These are phyloP conservation scores for Aspergillus sp. DNA, from an alignment of 2,329 filamentous ascomycete genomes.

Conservation along the genomic window DNA sequence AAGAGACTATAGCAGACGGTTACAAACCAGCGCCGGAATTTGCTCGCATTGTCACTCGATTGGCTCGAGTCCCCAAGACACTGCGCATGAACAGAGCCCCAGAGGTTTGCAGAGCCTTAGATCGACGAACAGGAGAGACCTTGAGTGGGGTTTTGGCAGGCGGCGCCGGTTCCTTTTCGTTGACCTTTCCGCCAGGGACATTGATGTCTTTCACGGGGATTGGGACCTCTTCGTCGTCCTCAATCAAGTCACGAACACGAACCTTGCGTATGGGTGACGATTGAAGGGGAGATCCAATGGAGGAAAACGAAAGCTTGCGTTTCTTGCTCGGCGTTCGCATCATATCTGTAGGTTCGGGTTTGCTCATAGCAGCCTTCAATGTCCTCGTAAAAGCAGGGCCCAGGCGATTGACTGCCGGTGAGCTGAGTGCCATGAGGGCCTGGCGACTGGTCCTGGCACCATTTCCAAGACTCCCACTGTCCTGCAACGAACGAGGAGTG, in stretches of 20 bases:
- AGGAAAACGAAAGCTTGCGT: constrained; percentile 47
- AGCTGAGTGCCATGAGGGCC: constrained; percentile 45
- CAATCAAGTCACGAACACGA: constrained; percentile 31
- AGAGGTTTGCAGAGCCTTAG: constrained; percentile 36
- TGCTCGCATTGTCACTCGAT: constrained; percentile 34
- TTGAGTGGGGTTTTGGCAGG: constrained; percentile 24
- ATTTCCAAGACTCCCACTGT: constrained; percentile 33
- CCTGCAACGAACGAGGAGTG: constrained; percentile 47
- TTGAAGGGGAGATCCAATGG: constrained; percentile 48
- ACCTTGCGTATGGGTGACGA: constrained; percentile 50
- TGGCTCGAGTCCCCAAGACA: constrained; percentile 30
- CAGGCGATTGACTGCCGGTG: constrained; percentile 43
- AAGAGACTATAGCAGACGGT: neutral
- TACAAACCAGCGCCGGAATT: constrained; percentile 40
- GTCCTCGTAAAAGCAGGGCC: constrained; percentile 43
- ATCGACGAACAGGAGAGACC: constrained; percentile 36
- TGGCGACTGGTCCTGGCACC: constrained; percentile 44
- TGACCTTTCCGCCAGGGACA: constrained; percentile 14
- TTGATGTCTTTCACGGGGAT: constrained; percentile 30
- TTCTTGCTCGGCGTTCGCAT: constrained; percentile 44
- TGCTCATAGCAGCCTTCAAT: constrained; percentile 31
- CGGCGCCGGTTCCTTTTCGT: constrained; percentile 17
- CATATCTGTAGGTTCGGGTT: constrained; percentile 30
- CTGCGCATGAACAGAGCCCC: constrained; percentile 41
- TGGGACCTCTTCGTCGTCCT: constrained; percentile 31